Base-by-base conservation (phyloP, 164 flowering plant genomes). In the Houttuynia cordata region DNA sequence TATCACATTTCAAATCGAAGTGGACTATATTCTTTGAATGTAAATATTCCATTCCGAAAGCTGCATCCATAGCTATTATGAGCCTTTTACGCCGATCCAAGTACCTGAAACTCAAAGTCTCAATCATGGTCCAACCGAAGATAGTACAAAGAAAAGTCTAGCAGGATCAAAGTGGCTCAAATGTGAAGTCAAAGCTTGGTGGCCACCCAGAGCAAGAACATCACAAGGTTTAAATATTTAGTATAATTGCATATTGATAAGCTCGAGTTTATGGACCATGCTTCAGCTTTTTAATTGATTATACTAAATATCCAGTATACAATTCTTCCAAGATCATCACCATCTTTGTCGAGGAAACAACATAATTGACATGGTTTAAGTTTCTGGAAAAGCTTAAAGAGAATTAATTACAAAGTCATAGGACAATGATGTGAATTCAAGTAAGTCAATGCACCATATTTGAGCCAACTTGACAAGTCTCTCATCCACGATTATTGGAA, bases 1-100 rank as follows among this genome's bases (percentile, higher is more conserved):
- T 91, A 72, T 91, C 96, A 73, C 98, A 88, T 77, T 91, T 88
- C 63, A 91, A 73, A 77, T 88, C 98, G 72, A 91, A 91, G 77
- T 91, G 98, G 53, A 91, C 95, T 72, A 91, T 87, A 65, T 88
- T 87, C 74, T 89, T 88, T 1, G 96, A 81, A 68, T 91, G 98
- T 76, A 88, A 76, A 73, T 88, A 91, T 74, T 91, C 98, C 98
- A 91, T 91, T 56, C 98, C 98, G 75, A 91, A 88, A 55, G 98
- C 98, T 56, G 98, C 96, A 78, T 88, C 96, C 98, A 88, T 91
- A 25, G 98, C 96, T 66, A 91, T 85, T 65, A 83, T 80, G 49
- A 91, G 82, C 70, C 81, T 67, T 85, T 85, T 91, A 37, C 88
- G 90, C 34, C 85, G 84, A 81, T 91, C 96, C 67, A 91, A 85